Conservation (phyloP, 2,329 filamentous ascomycete species). For the Arachnomyces sp. region DNA sequence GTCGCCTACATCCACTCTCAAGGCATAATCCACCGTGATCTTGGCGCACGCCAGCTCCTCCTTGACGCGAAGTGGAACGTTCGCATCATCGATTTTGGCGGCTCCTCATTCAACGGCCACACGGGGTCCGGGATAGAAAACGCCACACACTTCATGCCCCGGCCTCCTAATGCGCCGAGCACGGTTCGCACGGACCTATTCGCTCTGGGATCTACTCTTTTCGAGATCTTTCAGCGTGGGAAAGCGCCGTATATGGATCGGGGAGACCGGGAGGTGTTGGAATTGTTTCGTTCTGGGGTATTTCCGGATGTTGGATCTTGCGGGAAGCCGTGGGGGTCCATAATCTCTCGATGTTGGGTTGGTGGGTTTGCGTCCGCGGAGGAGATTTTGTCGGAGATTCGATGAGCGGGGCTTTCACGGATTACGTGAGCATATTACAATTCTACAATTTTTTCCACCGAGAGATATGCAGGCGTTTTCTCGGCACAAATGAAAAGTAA, state of each 20-base stretch:
- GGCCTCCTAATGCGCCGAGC: slow-evolving; percentile 10
- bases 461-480: no score
- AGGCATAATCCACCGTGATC: slow-evolving; percentile 17
- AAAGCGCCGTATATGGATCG: neutral
- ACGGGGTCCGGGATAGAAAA: slow-evolving; percentile 6
- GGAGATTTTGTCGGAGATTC: no score
- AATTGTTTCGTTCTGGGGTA: neutral
- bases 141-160: slow-evolving; percentile 10
- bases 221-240: slow-evolving; percentile 7
- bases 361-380: neutral
- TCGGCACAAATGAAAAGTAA: no score
- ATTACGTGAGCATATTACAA: no score
- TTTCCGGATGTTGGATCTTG: neutral
- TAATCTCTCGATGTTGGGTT: neutral
- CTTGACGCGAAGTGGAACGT: slow-evolving; percentile 15
- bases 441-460: no score
- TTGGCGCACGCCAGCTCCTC: slow-evolving; percentile 16
- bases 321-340: neutral
- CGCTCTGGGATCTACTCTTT: slow-evolving; percentile 14
- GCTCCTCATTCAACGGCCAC: slow-evolving; percentile 1
- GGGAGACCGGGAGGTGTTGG: neutral
- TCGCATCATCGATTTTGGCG: slow-evolving; percentile 16
- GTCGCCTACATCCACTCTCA: slow-evolving; percentile 11
- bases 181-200: slow-evolving; percentile 13
- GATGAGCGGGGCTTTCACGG: no score